phyloP scores from a whole-genome alignment of 2,329 filamentous ascomycete species.

The Ilyonectria robusta region DNA sequence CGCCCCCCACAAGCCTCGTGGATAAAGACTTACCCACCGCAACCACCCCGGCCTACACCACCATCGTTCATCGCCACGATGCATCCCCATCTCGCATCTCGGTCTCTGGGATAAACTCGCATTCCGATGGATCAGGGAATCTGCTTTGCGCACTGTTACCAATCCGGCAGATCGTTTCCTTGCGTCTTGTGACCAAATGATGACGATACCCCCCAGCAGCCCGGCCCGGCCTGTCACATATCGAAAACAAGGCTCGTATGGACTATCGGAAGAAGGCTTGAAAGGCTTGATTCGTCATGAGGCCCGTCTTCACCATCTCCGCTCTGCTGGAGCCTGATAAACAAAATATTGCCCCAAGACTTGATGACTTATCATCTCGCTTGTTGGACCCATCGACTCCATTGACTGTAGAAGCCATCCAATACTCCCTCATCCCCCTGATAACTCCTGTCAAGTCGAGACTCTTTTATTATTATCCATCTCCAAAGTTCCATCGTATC shows the following conservation, averaged over 20 bases:
- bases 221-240: slow-evolving; percentile 18
- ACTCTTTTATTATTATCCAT: neutral
- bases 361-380: slow-evolving; percentile 7
- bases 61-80: neutral
- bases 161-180: slow-evolving; percentile 19
- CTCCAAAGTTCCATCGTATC: neutral
- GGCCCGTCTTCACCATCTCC: slow-evolving; percentile 15
- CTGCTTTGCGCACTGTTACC: neutral
- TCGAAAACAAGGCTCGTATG: slow-evolving; percentile 1
- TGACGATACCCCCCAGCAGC: slow-evolving; percentile 7
- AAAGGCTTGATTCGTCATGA: slow-evolving; percentile 17
- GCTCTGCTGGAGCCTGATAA: slow-evolving; percentile 20
- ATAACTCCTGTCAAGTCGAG: neutral
- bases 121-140: neutral
- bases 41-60: neutral
- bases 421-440: slow-evolving; percentile 17
- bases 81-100: slow-evolving; percentile 7
- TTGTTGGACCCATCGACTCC: slow-evolving; percentile 22
- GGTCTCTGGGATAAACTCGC: slow-evolving; percentile 19
- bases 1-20: neutral
- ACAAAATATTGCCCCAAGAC: slow-evolving; percentile 7
- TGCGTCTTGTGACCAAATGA: slow-evolving; percentile 22
- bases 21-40: slow-evolving; percentile 24
- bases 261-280: slow-evolving; percentile 3
- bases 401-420: slow-evolving; percentile 15